Evolutionary conservation across 148 eudicot genomes (phyloP).

Genomic region (Heliosperma pusillum): DNA sequence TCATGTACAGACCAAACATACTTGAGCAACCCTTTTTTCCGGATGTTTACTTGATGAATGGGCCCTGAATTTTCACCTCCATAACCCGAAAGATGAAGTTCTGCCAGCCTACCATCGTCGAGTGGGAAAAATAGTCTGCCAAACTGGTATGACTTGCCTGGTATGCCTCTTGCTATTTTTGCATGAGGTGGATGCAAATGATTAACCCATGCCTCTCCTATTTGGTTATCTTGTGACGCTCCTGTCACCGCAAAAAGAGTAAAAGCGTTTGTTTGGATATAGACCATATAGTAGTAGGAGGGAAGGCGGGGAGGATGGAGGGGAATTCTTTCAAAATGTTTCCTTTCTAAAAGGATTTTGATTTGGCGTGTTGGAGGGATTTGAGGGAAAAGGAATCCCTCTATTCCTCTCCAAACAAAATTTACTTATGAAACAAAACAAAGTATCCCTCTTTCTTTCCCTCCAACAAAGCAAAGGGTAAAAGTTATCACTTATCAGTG

Average conservation of each 20-base stretch:
- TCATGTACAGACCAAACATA: constrained; percentile 71
- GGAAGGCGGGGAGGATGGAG: background rate
- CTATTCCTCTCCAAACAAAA: too few species aligned
- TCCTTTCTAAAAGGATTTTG: background rate
- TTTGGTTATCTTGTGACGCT: constrained; percentile 28
- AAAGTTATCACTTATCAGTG: too few species aligned
- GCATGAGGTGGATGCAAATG: constrained; percentile 68
- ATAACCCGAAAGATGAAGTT: constrained; percentile 61
- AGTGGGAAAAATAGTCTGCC: constrained; percentile 61
- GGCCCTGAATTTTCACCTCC: constrained; percentile 75
- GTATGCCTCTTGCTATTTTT: constrained; percentile 55
- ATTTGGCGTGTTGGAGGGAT: too few species aligned
- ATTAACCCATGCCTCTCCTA: constrained; percentile 46
- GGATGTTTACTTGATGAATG: constrained; percentile 27
- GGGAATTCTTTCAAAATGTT: background rate
- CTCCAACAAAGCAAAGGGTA: background rate
- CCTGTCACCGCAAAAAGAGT: constrained; percentile 27
- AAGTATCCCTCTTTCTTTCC: too few species aligned
- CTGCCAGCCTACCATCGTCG: constrained; percentile 82
- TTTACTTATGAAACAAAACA: too few species aligned
- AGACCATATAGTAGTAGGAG: background rate
- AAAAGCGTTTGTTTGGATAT: background rate
- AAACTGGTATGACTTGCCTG: constrained; percentile 54
- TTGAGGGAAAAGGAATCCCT: too few species aligned
- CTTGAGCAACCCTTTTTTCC: constrained; percentile 46